phyloP scores from a whole-genome alignment of 2,329 filamentous ascomycete species.

The Penicillium sp. region DNA sequence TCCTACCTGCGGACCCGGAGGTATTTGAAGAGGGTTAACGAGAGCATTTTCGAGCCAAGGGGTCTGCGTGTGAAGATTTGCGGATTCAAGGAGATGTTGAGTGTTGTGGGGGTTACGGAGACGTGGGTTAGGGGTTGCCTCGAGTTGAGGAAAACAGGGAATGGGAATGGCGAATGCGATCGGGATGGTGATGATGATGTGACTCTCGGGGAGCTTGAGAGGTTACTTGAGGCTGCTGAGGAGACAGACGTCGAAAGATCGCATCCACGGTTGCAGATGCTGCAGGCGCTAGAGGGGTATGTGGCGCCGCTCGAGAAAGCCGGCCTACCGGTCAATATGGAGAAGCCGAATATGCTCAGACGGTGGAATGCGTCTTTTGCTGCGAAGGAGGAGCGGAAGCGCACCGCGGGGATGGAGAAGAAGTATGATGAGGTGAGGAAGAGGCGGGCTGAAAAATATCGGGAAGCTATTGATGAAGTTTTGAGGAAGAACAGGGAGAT shows the following conservation, averaged over 20 bases:
- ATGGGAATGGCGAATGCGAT: not conserved
- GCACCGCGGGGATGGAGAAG: not conserved
- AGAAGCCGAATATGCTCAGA: not conserved
- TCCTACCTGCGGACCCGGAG: not conserved
- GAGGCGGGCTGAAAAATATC: not conserved
- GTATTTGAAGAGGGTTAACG: not conserved
- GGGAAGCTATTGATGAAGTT: not conserved
- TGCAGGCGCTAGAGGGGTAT: not conserved
- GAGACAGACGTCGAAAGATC: not conserved
- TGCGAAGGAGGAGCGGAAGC: not conserved
- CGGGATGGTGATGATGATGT: not conserved
- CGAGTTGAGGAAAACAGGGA: not conserved
- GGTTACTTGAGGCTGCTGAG: not conserved
- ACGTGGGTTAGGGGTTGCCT: not conserved
- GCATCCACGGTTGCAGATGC: not conserved
- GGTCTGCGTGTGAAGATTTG: not conserved
- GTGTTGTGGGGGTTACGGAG: not conserved
- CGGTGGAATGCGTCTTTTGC: not conserved
- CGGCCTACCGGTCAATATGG: not conserved
- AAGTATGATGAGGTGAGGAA: not conserved
- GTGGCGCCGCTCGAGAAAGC: not conserved
- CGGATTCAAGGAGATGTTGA: not conserved
- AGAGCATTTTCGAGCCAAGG: not conserved
- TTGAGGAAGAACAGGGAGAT: not conserved
- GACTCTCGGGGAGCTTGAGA: not conserved